phyloP scores from a whole-genome alignment of 257 asterid genomes.

The Agastache rugosa region DNA sequence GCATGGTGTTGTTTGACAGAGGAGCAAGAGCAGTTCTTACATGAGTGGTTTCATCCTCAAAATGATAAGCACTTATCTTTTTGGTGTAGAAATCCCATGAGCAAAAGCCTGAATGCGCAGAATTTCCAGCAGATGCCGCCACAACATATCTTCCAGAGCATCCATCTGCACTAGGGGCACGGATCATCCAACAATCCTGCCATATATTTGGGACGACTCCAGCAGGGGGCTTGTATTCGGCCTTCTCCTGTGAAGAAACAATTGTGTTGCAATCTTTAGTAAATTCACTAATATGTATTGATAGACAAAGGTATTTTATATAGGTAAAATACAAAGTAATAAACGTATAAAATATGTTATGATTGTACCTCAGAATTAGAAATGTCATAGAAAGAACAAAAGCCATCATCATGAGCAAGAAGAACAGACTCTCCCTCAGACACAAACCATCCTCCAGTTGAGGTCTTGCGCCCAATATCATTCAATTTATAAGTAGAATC shows the following conservation, averaged over 20 bases:
- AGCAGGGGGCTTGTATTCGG: slow-evolving; percentile 73
- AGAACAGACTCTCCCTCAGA: slow-evolving; percentile 87
- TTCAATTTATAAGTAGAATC: slow-evolving; percentile 43
- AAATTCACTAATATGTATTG: background rate
- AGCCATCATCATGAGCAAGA: slow-evolving; percentile 84
- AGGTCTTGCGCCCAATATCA: slow-evolving; percentile 67
- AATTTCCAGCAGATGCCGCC: slow-evolving; percentile 91
- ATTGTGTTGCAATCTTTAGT: background rate
- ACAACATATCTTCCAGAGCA: slow-evolving; percentile 84
- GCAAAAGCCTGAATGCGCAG: slow-evolving; percentile 78
- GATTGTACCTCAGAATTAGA: slow-evolving; percentile 69
- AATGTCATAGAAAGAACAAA: slow-evolving; percentile 78
- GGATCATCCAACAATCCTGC: slow-evolving; percentile 93
- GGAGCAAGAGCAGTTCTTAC: slow-evolving; percentile 68
- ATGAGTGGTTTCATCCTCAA: slow-evolving; percentile 51
- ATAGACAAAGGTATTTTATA: background rate
- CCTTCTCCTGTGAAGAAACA: slow-evolving; percentile 60
- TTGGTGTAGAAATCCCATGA: slow-evolving; percentile 87
- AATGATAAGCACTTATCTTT: slow-evolving; percentile 58
- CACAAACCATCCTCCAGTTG: slow-evolving; percentile 94
- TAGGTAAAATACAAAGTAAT: background rate
- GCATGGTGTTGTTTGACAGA: slow-evolving; percentile 55
- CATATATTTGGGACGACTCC: slow-evolving; percentile 68
- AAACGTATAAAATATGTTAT: background rate
- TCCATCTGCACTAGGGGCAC: slow-evolving; percentile 90